Evolutionary conservation across 2,329 filamentous ascomycete genomes (phyloP).

Genomic region (Aureobasidium lini): DNA sequence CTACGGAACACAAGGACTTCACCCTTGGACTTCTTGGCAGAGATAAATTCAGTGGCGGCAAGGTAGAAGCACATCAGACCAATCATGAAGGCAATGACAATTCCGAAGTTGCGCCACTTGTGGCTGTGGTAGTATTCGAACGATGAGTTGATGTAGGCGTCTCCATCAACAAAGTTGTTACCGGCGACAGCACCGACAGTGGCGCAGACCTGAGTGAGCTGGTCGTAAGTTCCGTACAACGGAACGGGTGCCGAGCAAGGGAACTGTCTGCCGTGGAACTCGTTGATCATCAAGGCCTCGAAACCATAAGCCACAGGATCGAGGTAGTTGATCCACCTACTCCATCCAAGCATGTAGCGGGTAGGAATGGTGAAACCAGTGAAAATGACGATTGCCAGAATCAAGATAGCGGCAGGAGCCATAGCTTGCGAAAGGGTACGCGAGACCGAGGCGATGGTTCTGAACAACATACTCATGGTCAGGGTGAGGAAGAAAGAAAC

Average conservation of each 20-base stretch:
- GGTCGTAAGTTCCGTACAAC: slow-evolving; percentile 29
- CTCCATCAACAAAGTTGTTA: slow-evolving; percentile 31
- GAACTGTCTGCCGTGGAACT: slow-evolving; percentile 63
- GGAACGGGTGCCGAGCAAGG: slow-evolving; percentile 40
- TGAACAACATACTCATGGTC: slow-evolving; percentile 81
- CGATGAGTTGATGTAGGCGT: slow-evolving; percentile 27
- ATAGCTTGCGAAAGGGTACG: slow-evolving; percentile 55
- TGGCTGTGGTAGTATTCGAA: slow-evolving; percentile 30
- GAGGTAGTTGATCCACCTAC: slow-evolving; percentile 72
- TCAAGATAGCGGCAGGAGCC: slow-evolving; percentile 50
- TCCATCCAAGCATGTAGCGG: slow-evolving; percentile 68
- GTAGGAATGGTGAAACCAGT: slow-evolving; percentile 57
- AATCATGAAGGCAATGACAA: slow-evolving; percentile 39
- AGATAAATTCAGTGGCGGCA: slow-evolving; percentile 38
- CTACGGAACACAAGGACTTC: slow-evolving; percentile 42
- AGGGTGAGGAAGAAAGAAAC: slow-evolving; percentile 66
- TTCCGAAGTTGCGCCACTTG: slow-evolving; percentile 43
- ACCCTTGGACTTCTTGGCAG: slow-evolving; percentile 44
- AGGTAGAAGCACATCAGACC: slow-evolving; percentile 37
- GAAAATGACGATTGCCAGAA: slow-evolving; percentile 58
- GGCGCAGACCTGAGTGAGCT: slow-evolving; percentile 32
- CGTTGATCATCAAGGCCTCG: slow-evolving; percentile 64
- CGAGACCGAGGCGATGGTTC: slow-evolving; percentile 69
- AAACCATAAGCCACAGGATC: slow-evolving; percentile 76
- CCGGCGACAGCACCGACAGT: slow-evolving; percentile 37